Conservation (phyloP, 2,329 filamentous ascomycete genomes). For the Aureobasidium melanogenum region DNA sequence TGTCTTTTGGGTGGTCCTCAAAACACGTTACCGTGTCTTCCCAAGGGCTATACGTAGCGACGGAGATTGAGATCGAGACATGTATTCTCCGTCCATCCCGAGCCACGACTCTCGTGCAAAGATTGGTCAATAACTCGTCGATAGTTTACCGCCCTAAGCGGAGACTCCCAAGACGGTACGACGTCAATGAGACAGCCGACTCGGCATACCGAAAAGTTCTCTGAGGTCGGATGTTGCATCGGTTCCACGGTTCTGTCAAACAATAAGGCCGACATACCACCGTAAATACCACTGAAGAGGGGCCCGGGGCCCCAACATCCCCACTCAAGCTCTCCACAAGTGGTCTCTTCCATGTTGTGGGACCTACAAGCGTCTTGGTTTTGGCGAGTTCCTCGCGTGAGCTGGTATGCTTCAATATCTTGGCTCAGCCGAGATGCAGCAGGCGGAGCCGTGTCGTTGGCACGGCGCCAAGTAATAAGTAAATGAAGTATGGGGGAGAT, state of each 20-base stretch:
- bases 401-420: not conserved
- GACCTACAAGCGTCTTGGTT: constrained; percentile 1
- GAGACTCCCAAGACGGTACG: not conserved
- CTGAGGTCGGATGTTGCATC: not conserved
- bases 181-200: not conserved
- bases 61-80: no score
- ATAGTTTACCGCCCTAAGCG: not conserved
- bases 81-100: no score
- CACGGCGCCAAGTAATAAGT: not conserved
- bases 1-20: no score
- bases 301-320: not conserved
- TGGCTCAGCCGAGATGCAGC: not conserved
- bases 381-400: not conserved
- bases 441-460: not conserved
- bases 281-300: not conserved
- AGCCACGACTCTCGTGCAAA: not conserved
- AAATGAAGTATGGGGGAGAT: no score
- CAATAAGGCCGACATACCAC: constrained; percentile 1
- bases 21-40: no score
- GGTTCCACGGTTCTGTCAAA: not conserved
- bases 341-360: not conserved
- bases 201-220: not conserved
- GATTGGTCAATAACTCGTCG: not conserved
- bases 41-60: no score
- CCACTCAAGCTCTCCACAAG: constrained; percentile 1